Evolutionary conservation across 148 eudicot genomes (phyloP).

Genomic region (Camellia granthamiana): DNA sequence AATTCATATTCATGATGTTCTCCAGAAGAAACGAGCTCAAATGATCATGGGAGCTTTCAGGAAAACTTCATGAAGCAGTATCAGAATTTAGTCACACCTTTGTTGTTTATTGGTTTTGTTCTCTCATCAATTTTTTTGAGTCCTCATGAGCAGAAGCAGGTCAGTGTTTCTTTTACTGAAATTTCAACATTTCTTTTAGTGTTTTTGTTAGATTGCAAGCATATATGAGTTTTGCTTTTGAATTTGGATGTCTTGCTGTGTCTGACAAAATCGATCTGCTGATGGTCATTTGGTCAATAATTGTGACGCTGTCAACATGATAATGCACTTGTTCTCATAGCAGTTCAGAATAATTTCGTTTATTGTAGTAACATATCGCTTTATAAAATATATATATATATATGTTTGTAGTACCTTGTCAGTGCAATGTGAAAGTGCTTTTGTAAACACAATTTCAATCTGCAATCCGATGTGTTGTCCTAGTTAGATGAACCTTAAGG

Average conservation of each 20-base stretch:
- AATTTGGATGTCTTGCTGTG: too few relatives aligned
- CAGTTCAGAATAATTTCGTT: too few relatives aligned
- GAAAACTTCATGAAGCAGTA: conserved; percentile 30
- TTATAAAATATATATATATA: too few relatives aligned
- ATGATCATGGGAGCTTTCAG: conserved; percentile 28
- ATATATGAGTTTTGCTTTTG: not conserved
- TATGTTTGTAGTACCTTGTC: too few relatives aligned
- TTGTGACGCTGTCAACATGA: too few relatives aligned
- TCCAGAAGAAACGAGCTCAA: conserved; percentile 31
- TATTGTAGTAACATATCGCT: too few relatives aligned
- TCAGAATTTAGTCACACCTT: conserved; percentile 27
- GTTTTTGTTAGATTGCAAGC: not conserved
- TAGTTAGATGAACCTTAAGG: not conserved
- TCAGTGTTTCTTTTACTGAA: conserved; percentile 9
- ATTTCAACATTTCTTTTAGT: not conserved
- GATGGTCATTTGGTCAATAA: too few relatives aligned
- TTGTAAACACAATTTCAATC: not conserved
- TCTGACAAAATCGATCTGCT: too few relatives aligned
- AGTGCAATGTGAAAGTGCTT: not conserved
- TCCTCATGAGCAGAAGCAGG: conserved; percentile 32
- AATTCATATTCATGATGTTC: conserved; percentile 3
- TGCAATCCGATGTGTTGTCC: too few relatives aligned
- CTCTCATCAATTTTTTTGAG: conserved; percentile 20
- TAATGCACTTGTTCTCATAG: too few relatives aligned
- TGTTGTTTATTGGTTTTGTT: conserved; percentile 32